Evolutionary conservation across 768 basidiomycete species (phyloP).

Genomic region (Pleurotus ostreatus): DNA sequence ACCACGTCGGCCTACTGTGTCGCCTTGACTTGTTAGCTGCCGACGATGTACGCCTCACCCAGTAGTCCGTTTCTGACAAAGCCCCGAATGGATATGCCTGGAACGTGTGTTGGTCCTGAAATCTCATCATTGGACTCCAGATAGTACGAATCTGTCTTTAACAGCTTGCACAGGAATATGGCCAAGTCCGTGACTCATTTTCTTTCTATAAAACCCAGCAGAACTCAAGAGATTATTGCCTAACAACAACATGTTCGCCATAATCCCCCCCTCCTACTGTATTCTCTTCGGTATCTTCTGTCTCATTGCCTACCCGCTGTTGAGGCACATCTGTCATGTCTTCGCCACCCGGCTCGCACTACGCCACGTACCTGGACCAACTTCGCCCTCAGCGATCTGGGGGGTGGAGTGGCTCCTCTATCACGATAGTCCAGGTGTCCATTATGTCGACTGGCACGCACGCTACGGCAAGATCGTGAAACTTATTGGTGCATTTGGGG

Average conservation of each 20-base stretch:
- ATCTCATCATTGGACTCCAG: background rate
- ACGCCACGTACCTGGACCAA: slow-evolving; percentile 49
- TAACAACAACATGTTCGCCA: slow-evolving; percentile 16
- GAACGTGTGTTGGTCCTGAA: background rate
- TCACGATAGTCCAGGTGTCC: slow-evolving; percentile 44
- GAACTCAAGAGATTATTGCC: no score
- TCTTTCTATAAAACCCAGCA: background rate
- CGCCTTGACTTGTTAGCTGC: background rate
- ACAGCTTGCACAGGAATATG: slow-evolving; percentile 5
- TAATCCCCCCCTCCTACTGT: slow-evolving; percentile 10
- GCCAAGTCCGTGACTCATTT: background rate
- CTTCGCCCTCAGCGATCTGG: slow-evolving; percentile 47
- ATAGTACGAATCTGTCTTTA: background rate
- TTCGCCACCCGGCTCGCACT: slow-evolving; percentile 29
- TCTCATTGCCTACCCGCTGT: slow-evolving; percentile 24
- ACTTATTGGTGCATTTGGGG: slow-evolving; percentile 56
- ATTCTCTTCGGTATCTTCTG: slow-evolving; percentile 18
- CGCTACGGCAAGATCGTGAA: slow-evolving; percentile 51
- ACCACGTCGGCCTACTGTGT: background rate
- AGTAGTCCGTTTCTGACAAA: background rate
- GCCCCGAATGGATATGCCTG: background rate
- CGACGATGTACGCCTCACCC: background rate
- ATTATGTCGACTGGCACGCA: slow-evolving; percentile 49
- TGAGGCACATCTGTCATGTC: slow-evolving; percentile 30
- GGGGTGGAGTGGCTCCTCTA: slow-evolving; percentile 60